Conservation (phyloP, 139 green algal species). For the Eudorina sp. region DNA sequence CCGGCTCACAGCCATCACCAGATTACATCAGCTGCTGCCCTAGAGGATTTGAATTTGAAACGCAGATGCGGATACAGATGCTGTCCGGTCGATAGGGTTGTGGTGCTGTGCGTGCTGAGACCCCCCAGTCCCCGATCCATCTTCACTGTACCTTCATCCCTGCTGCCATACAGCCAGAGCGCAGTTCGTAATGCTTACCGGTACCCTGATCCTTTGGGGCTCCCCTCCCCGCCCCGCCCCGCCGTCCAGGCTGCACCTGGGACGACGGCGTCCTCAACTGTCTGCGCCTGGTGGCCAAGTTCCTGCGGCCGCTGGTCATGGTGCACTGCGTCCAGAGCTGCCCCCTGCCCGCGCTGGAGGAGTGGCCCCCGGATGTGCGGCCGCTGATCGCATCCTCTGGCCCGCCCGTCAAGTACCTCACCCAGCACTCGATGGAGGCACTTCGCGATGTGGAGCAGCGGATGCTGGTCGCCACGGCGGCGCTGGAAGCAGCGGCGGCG, state of each 20-base stretch:
- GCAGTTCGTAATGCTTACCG: too few species aligned
- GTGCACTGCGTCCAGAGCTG: slow-evolving; percentile 35
- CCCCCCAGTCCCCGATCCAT: too few species aligned
- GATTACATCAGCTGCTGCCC: too few species aligned
- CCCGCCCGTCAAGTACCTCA: slow-evolving; percentile 22
- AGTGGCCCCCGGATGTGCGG: slow-evolving; percentile 17
- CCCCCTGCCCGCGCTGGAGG: slow-evolving; percentile 25
- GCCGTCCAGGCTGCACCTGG: slow-evolving; percentile 24
- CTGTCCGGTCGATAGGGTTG: too few species aligned
- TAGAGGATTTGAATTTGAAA: too few species aligned
- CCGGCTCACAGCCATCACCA: too few species aligned
- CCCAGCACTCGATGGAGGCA: slow-evolving; percentile 22
- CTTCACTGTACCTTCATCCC: too few species aligned
- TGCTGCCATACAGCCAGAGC: too few species aligned
- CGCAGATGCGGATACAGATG: too few species aligned
- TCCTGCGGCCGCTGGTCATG: slow-evolving; percentile 30
- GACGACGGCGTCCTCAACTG: slow-evolving; percentile 24
- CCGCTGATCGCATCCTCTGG: background rate
- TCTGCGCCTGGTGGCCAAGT: slow-evolving; percentile 5
- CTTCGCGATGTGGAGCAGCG: background rate
- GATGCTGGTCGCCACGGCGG: background rate
- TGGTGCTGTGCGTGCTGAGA: too few species aligned
- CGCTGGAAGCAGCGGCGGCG: background rate
- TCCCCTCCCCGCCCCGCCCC: background rate
- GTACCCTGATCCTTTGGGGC: background rate